phyloP scores from a whole-genome alignment of 805 yeast species.

The Wickerhamiella sergipiensis region DNA sequence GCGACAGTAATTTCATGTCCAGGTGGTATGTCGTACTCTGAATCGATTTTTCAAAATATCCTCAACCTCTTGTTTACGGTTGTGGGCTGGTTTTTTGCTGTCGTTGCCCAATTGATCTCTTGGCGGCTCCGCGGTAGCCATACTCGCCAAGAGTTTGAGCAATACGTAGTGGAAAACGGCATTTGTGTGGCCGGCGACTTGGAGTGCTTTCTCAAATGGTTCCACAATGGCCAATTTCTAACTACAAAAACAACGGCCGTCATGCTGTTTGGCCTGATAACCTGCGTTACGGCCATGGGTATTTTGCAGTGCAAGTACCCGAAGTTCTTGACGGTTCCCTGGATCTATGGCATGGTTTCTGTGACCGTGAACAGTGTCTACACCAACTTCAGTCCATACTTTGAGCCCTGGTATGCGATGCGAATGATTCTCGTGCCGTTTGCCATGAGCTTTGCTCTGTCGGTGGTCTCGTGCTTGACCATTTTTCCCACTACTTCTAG shows the following conservation, averaged over 20 bases:
- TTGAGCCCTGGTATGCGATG: not conserved
- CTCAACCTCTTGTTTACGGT: constrained; percentile 8
- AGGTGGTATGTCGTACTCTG: constrained; percentile 15
- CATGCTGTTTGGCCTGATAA: not conserved
- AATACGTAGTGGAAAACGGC: not conserved
- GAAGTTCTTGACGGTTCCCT: not conserved
- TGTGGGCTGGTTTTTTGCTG: constrained; percentile 13
- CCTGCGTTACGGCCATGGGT: not conserved
- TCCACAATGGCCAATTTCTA: not conserved
- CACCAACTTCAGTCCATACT: not conserved
- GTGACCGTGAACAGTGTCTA: not conserved
- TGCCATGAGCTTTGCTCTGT: not conserved
- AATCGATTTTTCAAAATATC: constrained; percentile 11
- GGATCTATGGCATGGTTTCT: not conserved
- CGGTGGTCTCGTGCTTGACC: not conserved
- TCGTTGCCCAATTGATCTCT: constrained; percentile 18
- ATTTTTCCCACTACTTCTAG: constrained; percentile 20
- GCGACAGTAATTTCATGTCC: constrained; percentile 11
- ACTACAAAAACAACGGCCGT: not conserved
- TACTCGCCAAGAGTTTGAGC: not conserved
- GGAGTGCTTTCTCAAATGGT: not conserved
- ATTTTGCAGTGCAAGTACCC: not conserved
- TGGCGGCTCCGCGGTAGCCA: constrained; percentile 8
- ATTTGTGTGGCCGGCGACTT: not conserved
- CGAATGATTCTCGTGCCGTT: not conserved